These are phyloP conservation scores for Penicillium argentinense DNA, from an alignment of 495 filamentous ascomycete species.

Conservation along the genomic window DNA sequence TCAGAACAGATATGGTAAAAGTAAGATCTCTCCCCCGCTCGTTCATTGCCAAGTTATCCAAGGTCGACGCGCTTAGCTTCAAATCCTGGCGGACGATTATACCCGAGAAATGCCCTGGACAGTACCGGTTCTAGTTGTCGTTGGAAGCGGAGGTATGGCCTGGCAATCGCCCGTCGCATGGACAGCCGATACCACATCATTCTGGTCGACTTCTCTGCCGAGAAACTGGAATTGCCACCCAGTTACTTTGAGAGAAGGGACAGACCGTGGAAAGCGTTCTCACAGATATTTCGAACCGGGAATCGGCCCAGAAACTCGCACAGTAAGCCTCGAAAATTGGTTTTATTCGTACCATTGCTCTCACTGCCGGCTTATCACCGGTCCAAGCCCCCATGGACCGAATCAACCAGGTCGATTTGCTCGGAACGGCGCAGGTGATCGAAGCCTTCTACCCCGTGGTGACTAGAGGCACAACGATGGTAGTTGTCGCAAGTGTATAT, in stretches of 20 bases:
- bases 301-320: slow-evolving; percentile 10
- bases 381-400: not conserved
- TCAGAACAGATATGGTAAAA: too few relatives aligned
- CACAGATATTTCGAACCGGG: slow-evolving; percentile 6
- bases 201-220: slow-evolving; percentile 12
- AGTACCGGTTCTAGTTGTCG: not conserved
- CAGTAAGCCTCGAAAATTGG: slow-evolving; percentile 2
- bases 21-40: too few relatives aligned
- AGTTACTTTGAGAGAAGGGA: slow-evolving; percentile 7
- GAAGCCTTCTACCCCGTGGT: slow-evolving; percentile 9
- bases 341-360: slow-evolving; percentile 4
- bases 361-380: not conserved
- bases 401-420: slow-evolving; percentile 15
- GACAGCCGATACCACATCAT: slow-evolving; percentile 8
- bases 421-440: slow-evolving; percentile 13
- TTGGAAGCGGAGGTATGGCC: not conserved
- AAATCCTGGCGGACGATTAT: too few relatives aligned
- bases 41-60: too few relatives aligned
- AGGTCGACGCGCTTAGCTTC: too few relatives aligned
- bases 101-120: too few relatives aligned
- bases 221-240: not conserved
- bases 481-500: not conserved
- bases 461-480: slow-evolving; percentile 1
- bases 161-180: slow-evolving; percentile 12
- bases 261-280: slow-evolving; percentile 1